Base-by-base conservation (phyloP, 1,284 basidiomycete genomes). In the Malassezia globosa region DNA sequence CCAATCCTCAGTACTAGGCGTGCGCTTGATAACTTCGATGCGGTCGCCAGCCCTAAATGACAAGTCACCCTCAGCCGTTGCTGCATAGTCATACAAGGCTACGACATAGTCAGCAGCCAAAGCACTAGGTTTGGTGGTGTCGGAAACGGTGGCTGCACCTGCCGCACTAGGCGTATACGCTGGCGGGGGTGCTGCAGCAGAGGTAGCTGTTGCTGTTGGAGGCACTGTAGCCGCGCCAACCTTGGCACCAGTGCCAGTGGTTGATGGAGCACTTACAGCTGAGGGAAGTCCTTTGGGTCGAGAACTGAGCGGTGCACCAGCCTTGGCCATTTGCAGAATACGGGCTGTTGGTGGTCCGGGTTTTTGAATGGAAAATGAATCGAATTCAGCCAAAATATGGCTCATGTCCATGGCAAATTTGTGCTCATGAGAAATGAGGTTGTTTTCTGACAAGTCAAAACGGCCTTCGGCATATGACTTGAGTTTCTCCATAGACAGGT, bases 1-100 rank as follows among this genome's bases (percentile, higher is more conserved):
- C 92, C 92, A 97, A 69, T 97, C 94, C 68, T 96, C 88, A 19
- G 82, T 73, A 60, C 81, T 88, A 2, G 79, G 80, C 10, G 85
- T 85, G 67, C 82, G 80, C 73, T 94, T 83, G 24, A 94, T 79
- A 46, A 97, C 78, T 74, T 94, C 87, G 72, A 99, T 96, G 57
- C 80, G 76, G 72, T 97, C 92, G n/a, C 94, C 94, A 1, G 81
- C 80, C 50, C 76, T 80, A 76, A 99, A 99, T 1, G 82, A 83
- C 46, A 99, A 75, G 72, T 99, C 92, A 0, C 94, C 94, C 1
- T 86, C 87, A 24, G 58, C 58, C 5, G 56, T 57, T 2, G 92
- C 88, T 26, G 79, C 79, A 70, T 94, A 99, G 73, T 99, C 92
- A 70, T 95, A 99, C 64, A 97, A 73, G 22, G 94, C 92, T 3